A percentile compares a stretch with the other conserved stretches of the same genome.
Evolutionary conservation across 2,329 filamentous ascomycete genomes (phyloP).

Genomic region (Lecanicillium sp.): DNA sequence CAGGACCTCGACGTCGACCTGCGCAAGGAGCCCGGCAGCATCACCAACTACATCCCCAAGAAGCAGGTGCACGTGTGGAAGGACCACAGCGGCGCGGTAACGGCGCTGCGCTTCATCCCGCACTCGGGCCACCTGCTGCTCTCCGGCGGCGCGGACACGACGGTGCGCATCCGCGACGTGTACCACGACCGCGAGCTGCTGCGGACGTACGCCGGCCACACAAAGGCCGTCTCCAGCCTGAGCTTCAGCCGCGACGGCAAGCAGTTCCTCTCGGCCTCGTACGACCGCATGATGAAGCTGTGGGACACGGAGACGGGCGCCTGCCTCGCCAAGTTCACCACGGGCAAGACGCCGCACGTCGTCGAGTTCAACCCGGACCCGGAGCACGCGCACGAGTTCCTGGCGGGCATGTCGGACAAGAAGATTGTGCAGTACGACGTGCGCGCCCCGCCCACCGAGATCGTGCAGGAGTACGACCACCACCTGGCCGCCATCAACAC

Average conservation of each 20-base stretch:
- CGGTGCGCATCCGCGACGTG: constrained; percentile 89
- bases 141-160: constrained; percentile 83
- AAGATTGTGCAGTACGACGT: constrained; percentile 98
- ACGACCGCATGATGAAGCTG: constrained; percentile 92
- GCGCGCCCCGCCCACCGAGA: constrained; percentile 61
- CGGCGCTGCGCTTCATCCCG: constrained; percentile 85
- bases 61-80: constrained; percentile 90
- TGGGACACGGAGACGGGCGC: constrained; percentile 96
- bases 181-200: constrained; percentile 86
- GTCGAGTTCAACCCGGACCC: constrained; percentile 83
- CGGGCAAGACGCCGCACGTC: constrained; percentile 91
- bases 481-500: constrained; percentile 98
- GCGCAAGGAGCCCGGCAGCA: constrained; percentile 69
- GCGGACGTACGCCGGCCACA: constrained; percentile 86
- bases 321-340: constrained; percentile 83
- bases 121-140: constrained; percentile 80
- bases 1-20: constrained; percentile 85
- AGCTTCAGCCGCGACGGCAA: constrained; percentile 78
- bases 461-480: constrained; percentile 97
- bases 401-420: constrained; percentile 97
- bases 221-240: constrained; percentile 82
- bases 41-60: constrained; percentile 90
- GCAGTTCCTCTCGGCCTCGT: constrained; percentile 85
- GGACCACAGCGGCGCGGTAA: constrained; percentile 76
- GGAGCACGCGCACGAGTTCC: constrained; percentile 77